Evolutionary conservation across 2,329 filamentous ascomycete species (phyloP).

Genomic region (Eurotiales sp.): DNA sequence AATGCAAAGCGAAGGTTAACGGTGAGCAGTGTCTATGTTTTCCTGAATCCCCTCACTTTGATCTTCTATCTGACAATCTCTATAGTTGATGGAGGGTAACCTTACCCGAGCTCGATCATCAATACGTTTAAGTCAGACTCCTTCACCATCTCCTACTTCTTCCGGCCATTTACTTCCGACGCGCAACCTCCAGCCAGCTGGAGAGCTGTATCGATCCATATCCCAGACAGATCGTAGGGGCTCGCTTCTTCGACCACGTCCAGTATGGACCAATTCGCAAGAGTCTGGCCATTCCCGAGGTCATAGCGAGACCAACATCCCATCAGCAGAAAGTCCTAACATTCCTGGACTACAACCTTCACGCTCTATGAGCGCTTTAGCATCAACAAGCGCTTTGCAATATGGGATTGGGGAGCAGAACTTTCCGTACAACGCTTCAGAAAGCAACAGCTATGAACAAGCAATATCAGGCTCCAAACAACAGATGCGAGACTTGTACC

Average conservation of each 20-base stretch:
- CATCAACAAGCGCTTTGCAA: conserved; percentile 29
- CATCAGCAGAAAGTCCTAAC: conserved; percentile 29
- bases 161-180: conserved; percentile 23
- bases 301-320: conserved; percentile 58
- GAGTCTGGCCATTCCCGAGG: conserved; percentile 55
- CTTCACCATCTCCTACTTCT: conserved; percentile 41
- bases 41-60: not conserved
- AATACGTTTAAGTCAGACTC: conserved; percentile 52
- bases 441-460: conserved; percentile 29
- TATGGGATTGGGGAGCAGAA: conserved; percentile 31
- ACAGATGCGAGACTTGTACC: conserved; percentile 49
- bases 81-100: conserved; percentile 89
- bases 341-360: conserved; percentile 42
- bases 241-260: conserved; percentile 45
- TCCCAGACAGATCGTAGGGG: conserved; percentile 38
- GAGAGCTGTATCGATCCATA: conserved; percentile 41
- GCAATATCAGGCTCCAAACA: conserved; percentile 43
- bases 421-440: conserved; percentile 29
- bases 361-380: conserved; percentile 61
- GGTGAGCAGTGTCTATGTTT: conserved; percentile 54
- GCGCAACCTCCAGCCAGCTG: conserved; percentile 38
- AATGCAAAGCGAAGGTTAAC: conserved; percentile 88
- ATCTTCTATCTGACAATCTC: not conserved
- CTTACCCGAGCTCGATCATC: conserved; percentile 72
- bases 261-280: conserved; percentile 31